These are phyloP conservation scores for Penicillium brasilianum DNA, from an alignment of 2,329 filamentous ascomycete genomes.

Conservation along the genomic window DNA sequence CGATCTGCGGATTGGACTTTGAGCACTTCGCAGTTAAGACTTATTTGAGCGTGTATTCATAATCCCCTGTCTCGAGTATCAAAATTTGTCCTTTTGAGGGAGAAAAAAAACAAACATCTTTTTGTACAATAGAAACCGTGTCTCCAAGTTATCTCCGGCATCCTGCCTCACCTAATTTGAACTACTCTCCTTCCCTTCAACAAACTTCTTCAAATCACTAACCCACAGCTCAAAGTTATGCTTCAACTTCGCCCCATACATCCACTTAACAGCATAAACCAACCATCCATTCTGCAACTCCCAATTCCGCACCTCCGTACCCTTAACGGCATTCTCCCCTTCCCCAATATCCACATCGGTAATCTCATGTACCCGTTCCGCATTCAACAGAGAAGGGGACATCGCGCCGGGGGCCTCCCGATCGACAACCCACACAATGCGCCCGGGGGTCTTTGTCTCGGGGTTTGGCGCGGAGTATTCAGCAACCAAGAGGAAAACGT, in stretches of 20 bases:
- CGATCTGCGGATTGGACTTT: no score
- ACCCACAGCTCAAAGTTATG: slow-evolving; percentile 50
- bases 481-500: slow-evolving; percentile 38
- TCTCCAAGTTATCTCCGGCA: not conserved
- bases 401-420: slow-evolving; percentile 35
- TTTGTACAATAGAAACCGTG: not conserved
- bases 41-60: not conserved
- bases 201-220: slow-evolving; percentile 47
- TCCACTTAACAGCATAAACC: slow-evolving; percentile 50
- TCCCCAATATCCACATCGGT: slow-evolving; percentile 37
- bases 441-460: slow-evolving; percentile 24
- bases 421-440: slow-evolving; percentile 40
- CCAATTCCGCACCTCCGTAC: slow-evolving; percentile 50
- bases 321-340: slow-evolving; percentile 7
- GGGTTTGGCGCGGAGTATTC: slow-evolving; percentile 38
- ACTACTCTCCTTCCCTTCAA: slow-evolving; percentile 33
- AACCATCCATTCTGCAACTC: slow-evolving; percentile 51
- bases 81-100: not conserved
- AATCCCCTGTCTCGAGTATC: not conserved
- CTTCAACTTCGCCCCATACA: slow-evolving; percentile 45
- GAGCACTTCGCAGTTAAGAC: no score
- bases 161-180: not conserved
- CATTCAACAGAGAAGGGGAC: slow-evolving; percentile 44
- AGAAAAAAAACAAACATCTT: not conserved
- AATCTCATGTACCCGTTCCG: slow-evolving; percentile 56